phyloP scores from a whole-genome alignment of 2,329 filamentous ascomycete genomes.

The Hirsutella minnesotensis region DNA sequence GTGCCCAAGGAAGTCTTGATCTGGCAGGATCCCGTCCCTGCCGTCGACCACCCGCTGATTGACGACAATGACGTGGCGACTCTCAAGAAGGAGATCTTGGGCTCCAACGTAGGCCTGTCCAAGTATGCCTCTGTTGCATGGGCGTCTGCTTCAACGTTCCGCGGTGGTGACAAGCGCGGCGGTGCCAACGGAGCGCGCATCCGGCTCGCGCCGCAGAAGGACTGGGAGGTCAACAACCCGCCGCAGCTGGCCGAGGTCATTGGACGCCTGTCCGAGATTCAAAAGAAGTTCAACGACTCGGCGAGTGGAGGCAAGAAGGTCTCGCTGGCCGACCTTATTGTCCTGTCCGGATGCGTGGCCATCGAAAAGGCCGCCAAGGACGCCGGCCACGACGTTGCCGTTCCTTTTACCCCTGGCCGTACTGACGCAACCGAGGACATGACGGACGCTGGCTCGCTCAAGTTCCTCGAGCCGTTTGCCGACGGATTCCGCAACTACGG shows the following conservation, averaged over 20 bases:
- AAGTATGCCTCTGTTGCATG: conserved; percentile 57
- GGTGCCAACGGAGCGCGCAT: conserved; percentile 74
- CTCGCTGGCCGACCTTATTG: conserved; percentile 68
- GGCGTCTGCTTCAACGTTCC: conserved; percentile 62
- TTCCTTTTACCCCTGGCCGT: conserved; percentile 65
- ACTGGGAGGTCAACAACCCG: conserved; percentile 68
- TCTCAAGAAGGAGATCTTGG: conserved; percentile 59
- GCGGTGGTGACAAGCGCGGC: conserved; percentile 67
- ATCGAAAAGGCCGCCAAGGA: conserved; percentile 56
- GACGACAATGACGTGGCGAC: conserved; percentile 49
- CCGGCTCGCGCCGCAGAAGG: conserved; percentile 57
- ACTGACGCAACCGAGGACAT: conserved; percentile 60
- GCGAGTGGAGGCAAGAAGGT: conserved; percentile 54
- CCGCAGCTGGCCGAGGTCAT: conserved; percentile 51
- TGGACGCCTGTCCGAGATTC: conserved; percentile 47
- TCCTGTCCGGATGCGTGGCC: conserved; percentile 58
- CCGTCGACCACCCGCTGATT: conserved; percentile 43
- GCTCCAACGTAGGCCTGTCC: conserved; percentile 44
- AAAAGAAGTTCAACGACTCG: conserved; percentile 53
- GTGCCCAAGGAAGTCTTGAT: conserved; percentile 55
- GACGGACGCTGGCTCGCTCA: conserved; percentile 54
- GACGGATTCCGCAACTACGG: conserved; percentile 78
- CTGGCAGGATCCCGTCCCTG: conserved; percentile 66
- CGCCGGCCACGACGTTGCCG: conserved; percentile 35
- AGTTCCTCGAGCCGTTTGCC: conserved; percentile 53